Percentiles rank a stretch among this genome's conserved stretches.
phyloP scores from a whole-genome alignment of 1,139 yeast genomes.

The Meyerozyma guilliermondii region DNA sequence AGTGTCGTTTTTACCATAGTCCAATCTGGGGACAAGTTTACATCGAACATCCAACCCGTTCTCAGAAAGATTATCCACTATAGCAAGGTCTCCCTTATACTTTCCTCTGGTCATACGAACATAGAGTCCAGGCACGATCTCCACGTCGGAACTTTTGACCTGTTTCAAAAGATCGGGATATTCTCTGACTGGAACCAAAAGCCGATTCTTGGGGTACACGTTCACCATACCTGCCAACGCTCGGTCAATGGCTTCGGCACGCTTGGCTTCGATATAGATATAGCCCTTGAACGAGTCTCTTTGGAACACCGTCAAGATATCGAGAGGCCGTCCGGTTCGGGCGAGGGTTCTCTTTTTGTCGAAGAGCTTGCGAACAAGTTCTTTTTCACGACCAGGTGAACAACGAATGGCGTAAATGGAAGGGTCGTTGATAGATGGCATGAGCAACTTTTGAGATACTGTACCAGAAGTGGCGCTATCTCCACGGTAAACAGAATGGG shows the following conservation, averaged over 20 bases:
- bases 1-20: constrained; percentile 71
- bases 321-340: constrained; percentile 55
- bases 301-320: constrained; percentile 88
- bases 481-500: constrained; percentile 81
- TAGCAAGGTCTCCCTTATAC: constrained; percentile 88
- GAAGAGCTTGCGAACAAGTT: constrained; percentile 75
- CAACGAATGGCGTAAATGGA: constrained; percentile 94
- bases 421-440: constrained; percentile 96
- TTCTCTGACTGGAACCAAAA: constrained; percentile 91
- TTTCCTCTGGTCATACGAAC: constrained; percentile 88
- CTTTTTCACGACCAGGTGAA: constrained; percentile 90
- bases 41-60: constrained; percentile 92
- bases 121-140: constrained; percentile 85
- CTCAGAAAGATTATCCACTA: constrained; percentile 89
- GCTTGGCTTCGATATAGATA: constrained; percentile 89
- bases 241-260: constrained; percentile 85
- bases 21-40: constrained; percentile 87
- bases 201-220: constrained; percentile 63
- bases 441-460: constrained; percentile 86
- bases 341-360: constrained; percentile 75
- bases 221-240: constrained; percentile 89
- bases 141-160: constrained; percentile 81
- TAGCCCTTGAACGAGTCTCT: constrained; percentile 91
- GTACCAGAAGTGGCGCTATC: constrained; percentile 68
- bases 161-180: constrained; percentile 92